These are phyloP conservation scores for Hanseniaspora clermontiae DNA, from an alignment of 805 yeast species.

Conservation along the genomic window DNA sequence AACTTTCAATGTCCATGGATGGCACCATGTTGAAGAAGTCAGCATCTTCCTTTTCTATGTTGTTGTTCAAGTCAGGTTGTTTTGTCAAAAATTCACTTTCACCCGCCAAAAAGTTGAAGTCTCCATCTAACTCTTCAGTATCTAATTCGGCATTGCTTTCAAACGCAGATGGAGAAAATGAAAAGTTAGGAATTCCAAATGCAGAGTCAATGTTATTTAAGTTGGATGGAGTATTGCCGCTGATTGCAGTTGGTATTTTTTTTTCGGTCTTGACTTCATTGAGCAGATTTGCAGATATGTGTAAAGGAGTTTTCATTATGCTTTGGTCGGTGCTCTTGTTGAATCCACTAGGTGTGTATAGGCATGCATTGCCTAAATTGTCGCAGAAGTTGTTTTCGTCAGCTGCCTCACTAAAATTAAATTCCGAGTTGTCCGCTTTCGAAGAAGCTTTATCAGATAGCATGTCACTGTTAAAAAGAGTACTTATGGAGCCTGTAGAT, in stretches of 20 bases:
- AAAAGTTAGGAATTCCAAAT: constrained; percentile 2
- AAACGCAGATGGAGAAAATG: constrained; percentile 10
- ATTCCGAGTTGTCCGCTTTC: not conserved
- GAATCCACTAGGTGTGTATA: constrained; percentile 1
- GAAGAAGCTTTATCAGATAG: not conserved
- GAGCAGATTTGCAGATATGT: not conserved
- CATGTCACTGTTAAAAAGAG: not conserved
- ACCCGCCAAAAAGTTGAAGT: not conserved
- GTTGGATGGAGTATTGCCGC: not conserved
- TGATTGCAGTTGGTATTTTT: not conserved
- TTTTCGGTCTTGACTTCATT: not conserved
- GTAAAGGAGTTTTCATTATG: not conserved
- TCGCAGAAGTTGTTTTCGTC: constrained; percentile 9
- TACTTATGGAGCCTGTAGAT: not conserved
- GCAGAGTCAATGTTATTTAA: not conserved
- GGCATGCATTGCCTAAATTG: constrained; percentile 7
- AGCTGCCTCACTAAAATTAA: not conserved
- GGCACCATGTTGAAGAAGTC: no score
- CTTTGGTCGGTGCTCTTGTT: not conserved
- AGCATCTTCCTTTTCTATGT: not conserved
- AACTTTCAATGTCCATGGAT: not conserved
- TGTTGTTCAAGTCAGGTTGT: not conserved
- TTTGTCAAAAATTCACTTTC: not conserved
- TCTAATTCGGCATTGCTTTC: not conserved
- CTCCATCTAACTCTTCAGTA: not conserved